Percentiles rank a stretch among this genome's conserved stretches.
Conservation (phyloP, 164 flowering plant species). For the Vitis rotundifolia region DNA sequence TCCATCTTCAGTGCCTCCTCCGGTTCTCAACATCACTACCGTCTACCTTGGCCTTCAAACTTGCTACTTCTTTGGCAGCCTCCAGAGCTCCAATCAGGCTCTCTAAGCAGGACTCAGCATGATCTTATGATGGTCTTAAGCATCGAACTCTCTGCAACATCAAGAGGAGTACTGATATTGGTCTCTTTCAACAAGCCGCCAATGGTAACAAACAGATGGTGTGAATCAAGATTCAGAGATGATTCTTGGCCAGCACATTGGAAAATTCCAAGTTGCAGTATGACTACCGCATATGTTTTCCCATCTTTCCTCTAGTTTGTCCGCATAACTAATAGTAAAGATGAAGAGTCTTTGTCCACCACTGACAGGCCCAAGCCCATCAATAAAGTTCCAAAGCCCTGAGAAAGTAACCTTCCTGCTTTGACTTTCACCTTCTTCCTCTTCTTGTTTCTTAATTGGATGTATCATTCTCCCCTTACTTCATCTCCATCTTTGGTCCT, state of each 20-base stretch:
- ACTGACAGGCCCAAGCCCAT: slow-evolving; percentile 63
- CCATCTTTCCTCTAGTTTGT: slow-evolving; percentile 69
- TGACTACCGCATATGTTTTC: slow-evolving; percentile 49
- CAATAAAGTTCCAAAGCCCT: slow-evolving; percentile 56
- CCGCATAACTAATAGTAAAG: slow-evolving; percentile 54
- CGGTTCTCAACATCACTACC: not conserved
- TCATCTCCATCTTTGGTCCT: slow-evolving; percentile 5
- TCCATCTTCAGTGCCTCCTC: too few relatives aligned
- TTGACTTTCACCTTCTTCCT: not conserved
- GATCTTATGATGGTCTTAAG: slow-evolving; percentile 13
- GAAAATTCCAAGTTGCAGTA: slow-evolving; percentile 51
- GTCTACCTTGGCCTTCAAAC: not conserved
- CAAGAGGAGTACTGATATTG: slow-evolving; percentile 36
- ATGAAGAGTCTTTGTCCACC: slow-evolving; percentile 51
- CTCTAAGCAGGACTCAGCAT: slow-evolving; percentile 7
- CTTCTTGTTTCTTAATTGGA: not conserved
- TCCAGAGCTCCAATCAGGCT: slow-evolving; percentile 23
- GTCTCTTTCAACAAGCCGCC: slow-evolving; percentile 26
- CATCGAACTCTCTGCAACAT: slow-evolving; percentile 48
- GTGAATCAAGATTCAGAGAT: slow-evolving; percentile 34
- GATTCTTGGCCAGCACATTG: slow-evolving; percentile 55
- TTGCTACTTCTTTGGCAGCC: slow-evolving; percentile 16
- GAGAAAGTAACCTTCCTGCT: slow-evolving; percentile 50
- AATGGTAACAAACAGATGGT: slow-evolving; percentile 31
- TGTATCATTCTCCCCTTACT: slow-evolving; percentile 5